phyloP scores from a whole-genome alignment of 1,139 yeast species.

The Geotrichum histeridarum region DNA sequence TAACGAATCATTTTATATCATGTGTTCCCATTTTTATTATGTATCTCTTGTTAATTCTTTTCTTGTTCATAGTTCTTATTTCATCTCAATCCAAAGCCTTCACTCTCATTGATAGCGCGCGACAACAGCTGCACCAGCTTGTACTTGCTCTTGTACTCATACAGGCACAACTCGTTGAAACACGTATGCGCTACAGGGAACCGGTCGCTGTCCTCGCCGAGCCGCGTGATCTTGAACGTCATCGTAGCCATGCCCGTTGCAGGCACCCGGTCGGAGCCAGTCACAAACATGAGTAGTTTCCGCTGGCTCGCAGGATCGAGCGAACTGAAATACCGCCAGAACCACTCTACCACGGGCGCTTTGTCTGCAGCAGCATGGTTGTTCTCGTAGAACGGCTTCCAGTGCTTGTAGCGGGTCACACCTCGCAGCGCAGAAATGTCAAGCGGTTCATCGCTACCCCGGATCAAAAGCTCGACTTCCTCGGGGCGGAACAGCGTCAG shows the following conservation, averaged over 20 bases:
- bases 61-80: not conserved
- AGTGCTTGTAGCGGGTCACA: constrained; percentile 68
- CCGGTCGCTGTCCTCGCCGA: constrained; percentile 48
- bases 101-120: constrained; percentile 68
- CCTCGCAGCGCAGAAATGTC: constrained; percentile 65
- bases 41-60: not conserved
- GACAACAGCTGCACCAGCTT: constrained; percentile 53
- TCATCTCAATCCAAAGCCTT: constrained; percentile 47
- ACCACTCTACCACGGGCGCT: constrained; percentile 56
- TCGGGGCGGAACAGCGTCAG: constrained; percentile 70
- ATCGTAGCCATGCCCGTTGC: constrained; percentile 65
- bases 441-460: constrained; percentile 67
- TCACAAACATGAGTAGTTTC: constrained; percentile 65
- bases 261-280: constrained; percentile 88
- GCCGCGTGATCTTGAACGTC: constrained; percentile 33
- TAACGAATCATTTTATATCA: not conserved
- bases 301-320: constrained; percentile 51
- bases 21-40: not conserved
- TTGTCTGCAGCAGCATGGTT: constrained; percentile 29
- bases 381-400: constrained; percentile 38
- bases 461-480: constrained; percentile 73
- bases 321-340: constrained; percentile 61
- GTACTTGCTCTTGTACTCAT: constrained; percentile 53
- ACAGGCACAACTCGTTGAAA: constrained; percentile 79
- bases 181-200: constrained; percentile 90